Percentiles rank a stretch among this genome's conserved stretches.
Conservation (phyloP, 495 filamentous ascomycete genomes). For the Opeltia flavorubescens region DNA sequence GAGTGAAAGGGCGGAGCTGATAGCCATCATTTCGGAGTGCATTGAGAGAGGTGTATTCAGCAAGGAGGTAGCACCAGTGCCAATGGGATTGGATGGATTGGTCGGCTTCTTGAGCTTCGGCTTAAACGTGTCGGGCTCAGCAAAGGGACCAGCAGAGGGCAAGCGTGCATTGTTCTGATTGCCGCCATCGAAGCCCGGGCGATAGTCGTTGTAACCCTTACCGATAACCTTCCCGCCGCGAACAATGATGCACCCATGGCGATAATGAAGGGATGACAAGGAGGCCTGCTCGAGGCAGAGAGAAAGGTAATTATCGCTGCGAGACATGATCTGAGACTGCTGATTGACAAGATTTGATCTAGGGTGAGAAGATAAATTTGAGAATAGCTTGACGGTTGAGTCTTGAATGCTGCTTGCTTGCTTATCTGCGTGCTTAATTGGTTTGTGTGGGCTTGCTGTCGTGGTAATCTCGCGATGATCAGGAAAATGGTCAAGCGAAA, state of each 20-base stretch:
- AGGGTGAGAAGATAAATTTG: too few relatives aligned
- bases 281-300: slow-evolving; percentile 38
- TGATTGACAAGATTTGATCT: too few relatives aligned
- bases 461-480: too few relatives aligned
- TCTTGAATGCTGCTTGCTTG: too few relatives aligned
- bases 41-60: slow-evolving; percentile 31
- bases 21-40: slow-evolving; percentile 44
- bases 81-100: slow-evolving; percentile 4
- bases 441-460: too few relatives aligned
- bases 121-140: slow-evolving; percentile 14
- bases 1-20: slow-evolving; percentile 33
- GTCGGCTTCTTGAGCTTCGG: slow-evolving; percentile 25
- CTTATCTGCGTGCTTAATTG: too few relatives aligned
- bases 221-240: slow-evolving; percentile 39
- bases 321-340: not conserved
- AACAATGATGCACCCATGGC: slow-evolving; percentile 36
- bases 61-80: not conserved
- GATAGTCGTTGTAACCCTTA: slow-evolving; percentile 33
- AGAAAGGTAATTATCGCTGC: slow-evolving; percentile 25
- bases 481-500: too few relatives aligned
- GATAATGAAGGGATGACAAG: slow-evolving; percentile 33
- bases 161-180: slow-evolving; percentile 32
- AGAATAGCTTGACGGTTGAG: too few relatives aligned
- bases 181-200: slow-evolving; percentile 32
- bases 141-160: slow-evolving; percentile 13